These are phyloP conservation scores for Cymbidium sinense DNA, from an alignment of 106 monocot genomes.

Conservation along the genomic window DNA sequence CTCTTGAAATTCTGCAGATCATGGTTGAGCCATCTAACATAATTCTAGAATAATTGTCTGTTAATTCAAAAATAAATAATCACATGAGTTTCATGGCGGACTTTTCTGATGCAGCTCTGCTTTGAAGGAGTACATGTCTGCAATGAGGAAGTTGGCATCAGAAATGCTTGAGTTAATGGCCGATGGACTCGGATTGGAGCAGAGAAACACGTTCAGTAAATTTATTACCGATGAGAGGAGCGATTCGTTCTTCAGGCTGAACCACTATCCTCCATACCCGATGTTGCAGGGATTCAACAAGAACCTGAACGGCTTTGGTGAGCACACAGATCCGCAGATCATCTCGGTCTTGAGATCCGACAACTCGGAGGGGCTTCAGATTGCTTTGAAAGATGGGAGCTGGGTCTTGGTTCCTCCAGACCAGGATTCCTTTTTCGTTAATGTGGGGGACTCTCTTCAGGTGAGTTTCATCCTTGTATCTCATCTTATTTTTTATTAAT, in stretches of 20 bases:
- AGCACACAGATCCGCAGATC: conserved; percentile 57
- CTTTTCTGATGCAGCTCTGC: conserved; percentile 18
- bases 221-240: conserved; percentile 36
- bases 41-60: no score
- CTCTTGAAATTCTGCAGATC: no score
- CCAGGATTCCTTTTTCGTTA: conserved; percentile 55
- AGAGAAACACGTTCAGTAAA: conserved; percentile 27
- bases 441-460: conserved; percentile 67
- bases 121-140: conserved; percentile 42
- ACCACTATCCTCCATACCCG: conserved; percentile 63
- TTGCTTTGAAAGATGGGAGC: conserved; percentile 45
- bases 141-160: conserved; percentile 24
- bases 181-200: conserved; percentile 36
- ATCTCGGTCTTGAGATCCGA: conserved; percentile 40
- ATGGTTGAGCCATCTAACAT: no score
- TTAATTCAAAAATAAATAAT: no score
- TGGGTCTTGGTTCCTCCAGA: conserved; percentile 64
- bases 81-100: no score
- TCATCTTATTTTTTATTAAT: no score
- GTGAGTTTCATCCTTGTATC: conserved; percentile 11
- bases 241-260: conserved; percentile 52
- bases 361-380: conserved; percentile 32
- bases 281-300: conserved; percentile 11
- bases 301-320: conserved; percentile 44
- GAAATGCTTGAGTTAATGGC: conserved; percentile 53